Base-by-base conservation (phyloP, 176 grass and related monocot genomes). In the Carex cristatella region DNA sequence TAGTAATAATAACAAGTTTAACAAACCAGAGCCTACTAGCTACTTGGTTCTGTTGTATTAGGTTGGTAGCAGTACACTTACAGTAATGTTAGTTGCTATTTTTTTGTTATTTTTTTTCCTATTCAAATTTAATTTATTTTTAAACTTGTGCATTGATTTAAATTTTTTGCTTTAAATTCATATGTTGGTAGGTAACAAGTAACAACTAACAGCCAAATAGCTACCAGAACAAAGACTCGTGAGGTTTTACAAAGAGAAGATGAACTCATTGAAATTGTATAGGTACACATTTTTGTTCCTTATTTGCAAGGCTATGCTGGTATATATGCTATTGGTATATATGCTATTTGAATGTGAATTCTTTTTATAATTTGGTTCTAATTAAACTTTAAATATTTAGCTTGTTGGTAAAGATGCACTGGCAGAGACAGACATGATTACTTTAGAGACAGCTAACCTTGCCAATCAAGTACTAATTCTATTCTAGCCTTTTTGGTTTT, bases 381-480 rank as follows among this genome's bases (percentile, higher is more conserved):
- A 79, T 56, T 57, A 58, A 58, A 57, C 35, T 56, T 51, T 72
- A 56, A 83, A 81, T 87, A 71, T 87, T 83, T 89, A 94, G 93
- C 93, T 94, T 89, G 93, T 94, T 68, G 93, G 93, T 87, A 94
- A 94, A 90, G 93, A 94, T 77, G 94, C 94, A 12, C 85, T 97
- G 67, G 94, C 91, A 63, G 94, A 97, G 90, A 85, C 88, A 9
- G 92, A 97, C 80, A 97, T 94, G 79, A 94, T 97, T 67, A 97
- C 31, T 10, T 81, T 97, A 55, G 91, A 94, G 86, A 94, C 93
- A 37, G 90, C 93, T 79, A 94, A 78, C 77, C 67, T 97, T 82
- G 94, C 94, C 82, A 97, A 90, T 79, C 92, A 92, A 87, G 94
- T 97, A 92, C 85, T 54, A 7, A 2, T 33, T 62, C 9, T 35